A percentile compares a stretch with the other conserved stretches of the same genome.
These are phyloP conservation scores for Penicillium waksmanii DNA, from an alignment of 495 filamentous ascomycete species.

Conservation along the genomic window DNA sequence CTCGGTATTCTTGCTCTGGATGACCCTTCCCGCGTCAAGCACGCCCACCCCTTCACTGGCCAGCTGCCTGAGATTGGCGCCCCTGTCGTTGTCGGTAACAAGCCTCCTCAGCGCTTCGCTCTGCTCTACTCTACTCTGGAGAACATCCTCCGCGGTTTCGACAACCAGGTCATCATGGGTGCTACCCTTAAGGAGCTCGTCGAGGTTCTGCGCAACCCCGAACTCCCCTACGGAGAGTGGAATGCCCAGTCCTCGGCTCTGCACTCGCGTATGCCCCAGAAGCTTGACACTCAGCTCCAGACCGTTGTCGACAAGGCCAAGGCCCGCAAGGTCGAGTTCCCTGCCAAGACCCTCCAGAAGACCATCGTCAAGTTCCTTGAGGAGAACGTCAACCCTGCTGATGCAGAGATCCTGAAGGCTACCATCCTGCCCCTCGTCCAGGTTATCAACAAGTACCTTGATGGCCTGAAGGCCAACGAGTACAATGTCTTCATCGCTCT, in stretches of 20 bases:
- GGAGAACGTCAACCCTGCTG: conserved; percentile 72
- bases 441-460: conserved; percentile 80
- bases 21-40: conserved; percentile 95
- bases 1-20: conserved; percentile 97
- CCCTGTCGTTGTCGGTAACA: conserved; percentile 84
- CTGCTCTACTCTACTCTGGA: conserved; percentile 75
- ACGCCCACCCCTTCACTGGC: conserved; percentile 93
- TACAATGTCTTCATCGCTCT: conserved; percentile 79
- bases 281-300: conserved; percentile 78
- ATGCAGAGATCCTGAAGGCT: conserved; percentile 71
- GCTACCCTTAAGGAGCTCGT: conserved; percentile 86
- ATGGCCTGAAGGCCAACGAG: conserved; percentile 91
- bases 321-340: conserved; percentile 82
- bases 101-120: conserved; percentile 86
- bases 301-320: conserved; percentile 83
- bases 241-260: conserved; percentile 91
- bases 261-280: conserved; percentile 93
- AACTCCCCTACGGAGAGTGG: conserved; percentile 97
- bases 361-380: conserved; percentile 85
- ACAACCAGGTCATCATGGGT: conserved; percentile 97
- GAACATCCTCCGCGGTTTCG: conserved; percentile 91
- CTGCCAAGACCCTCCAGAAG: conserved; percentile 84
- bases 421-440: conserved; percentile 77
- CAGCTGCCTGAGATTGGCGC: conserved; percentile 87
- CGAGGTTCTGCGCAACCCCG: conserved; percentile 83